phyloP scores from a whole-genome alignment of 305 asterid species.

The Withania somnifera region DNA sequence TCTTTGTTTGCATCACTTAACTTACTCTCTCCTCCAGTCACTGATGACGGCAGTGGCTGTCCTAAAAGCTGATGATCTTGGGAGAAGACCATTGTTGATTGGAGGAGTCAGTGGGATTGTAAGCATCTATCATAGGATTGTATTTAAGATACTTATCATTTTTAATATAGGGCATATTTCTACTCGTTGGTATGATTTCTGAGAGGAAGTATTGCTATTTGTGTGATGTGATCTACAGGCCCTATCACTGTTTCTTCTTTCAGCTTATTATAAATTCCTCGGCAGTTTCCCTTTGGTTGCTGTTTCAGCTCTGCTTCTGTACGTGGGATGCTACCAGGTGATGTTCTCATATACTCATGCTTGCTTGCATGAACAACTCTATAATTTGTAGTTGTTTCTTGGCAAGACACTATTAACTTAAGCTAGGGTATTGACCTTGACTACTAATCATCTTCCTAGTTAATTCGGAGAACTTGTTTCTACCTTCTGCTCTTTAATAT shows the following conservation, averaged over 20 bases:
- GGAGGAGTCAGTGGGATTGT: constrained; percentile 88
- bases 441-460: neutral
- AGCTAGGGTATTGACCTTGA: neutral
- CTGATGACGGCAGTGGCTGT: constrained; percentile 92
- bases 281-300: constrained; percentile 76
- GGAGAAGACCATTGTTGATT: constrained; percentile 84
- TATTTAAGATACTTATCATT: neutral
- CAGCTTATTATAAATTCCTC: constrained; percentile 90
- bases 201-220: neutral
- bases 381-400: neutral
- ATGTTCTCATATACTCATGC: constrained; percentile 1
- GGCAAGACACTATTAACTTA: neutral
- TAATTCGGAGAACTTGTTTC: neutral
- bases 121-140: constrained; percentile 20
- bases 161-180: neutral
- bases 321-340: constrained; percentile 98
- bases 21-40: constrained; percentile 36
- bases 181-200: neutral
- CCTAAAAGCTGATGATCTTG: constrained; percentile 89
- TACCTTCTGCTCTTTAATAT: neutral
- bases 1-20: neutral
- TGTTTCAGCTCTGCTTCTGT: constrained; percentile 85
- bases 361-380: neutral
- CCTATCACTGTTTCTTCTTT: constrained; percentile 75
- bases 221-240: constrained; percentile 39